Evolutionary conservation across 2,329 filamentous ascomycete genomes (phyloP).

Genomic region (Lasiodiplodia sp.): DNA sequence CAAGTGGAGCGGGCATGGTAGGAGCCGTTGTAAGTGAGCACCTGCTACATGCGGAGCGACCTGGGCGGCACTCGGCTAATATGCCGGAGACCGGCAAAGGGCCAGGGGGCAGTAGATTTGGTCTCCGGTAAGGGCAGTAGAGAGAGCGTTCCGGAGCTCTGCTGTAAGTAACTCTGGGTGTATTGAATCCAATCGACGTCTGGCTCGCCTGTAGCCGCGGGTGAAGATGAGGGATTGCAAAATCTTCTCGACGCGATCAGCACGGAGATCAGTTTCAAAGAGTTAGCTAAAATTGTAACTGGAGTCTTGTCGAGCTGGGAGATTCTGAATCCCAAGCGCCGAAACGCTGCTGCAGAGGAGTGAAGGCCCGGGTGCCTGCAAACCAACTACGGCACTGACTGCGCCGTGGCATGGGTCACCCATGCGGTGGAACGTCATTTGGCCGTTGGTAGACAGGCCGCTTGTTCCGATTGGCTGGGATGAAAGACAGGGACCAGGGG

Average conservation of each 20-base stretch:
- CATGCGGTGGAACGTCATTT: conserved; percentile 7
- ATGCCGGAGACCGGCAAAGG: too few species aligned
- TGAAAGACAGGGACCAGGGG: neutral
- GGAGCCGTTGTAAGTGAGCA: too few species aligned
- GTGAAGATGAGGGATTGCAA: neutral
- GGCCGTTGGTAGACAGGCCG: neutral
- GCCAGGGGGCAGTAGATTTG: too few species aligned
- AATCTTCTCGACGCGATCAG: neutral
- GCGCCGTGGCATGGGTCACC: neutral
- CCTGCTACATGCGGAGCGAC: too few species aligned
- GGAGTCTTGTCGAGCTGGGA: neutral
- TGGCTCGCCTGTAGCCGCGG: neutral
- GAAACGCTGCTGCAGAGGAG: neutral
- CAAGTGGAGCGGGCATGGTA: too few species aligned
- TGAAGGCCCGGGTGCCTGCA: neutral
- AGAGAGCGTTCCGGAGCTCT: too few species aligned
- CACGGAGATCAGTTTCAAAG: neutral
- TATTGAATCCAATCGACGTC: neutral
- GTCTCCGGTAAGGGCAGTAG: too few species aligned
- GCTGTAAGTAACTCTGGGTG: neutral
- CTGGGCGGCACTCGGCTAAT: too few species aligned
- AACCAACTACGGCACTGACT: neutral
- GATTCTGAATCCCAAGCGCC: neutral
- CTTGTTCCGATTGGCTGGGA: neutral
- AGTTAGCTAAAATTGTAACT: neutral